Base-by-base conservation (phyloP, 306 rosid species). In the Vigna unguiculata region DNA sequence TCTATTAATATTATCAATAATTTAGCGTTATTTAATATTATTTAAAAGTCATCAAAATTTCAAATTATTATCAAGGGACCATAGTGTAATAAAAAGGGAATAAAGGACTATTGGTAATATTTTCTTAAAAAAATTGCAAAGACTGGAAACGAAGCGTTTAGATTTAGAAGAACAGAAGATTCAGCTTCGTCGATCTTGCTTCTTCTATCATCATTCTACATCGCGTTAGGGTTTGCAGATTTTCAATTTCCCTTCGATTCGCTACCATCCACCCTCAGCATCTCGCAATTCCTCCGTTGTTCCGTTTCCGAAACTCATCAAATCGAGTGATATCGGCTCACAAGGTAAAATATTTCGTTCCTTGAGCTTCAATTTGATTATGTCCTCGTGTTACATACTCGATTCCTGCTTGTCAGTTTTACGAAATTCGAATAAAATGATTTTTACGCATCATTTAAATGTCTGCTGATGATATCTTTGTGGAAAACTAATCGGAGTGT, bases 91-190 rank as follows among this genome's bases (percentile, higher is more conserved):
- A 30, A 41, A 6, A 14, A 59, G 30, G 41, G 41, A 59, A 59
- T 59, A 59, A 59, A 60, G 21, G 43, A 62, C 9, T 36, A n/a
- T 59, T 62, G 16, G 15, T 24, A 58, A 5, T 36, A 19, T 52
- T 52, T 63, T 63, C 0, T 4, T 30, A 2, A 32, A n/a, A 24
- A 24, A 41, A 19, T 65, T 76, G 74, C 78, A 63, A 76, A 47
- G 16, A 71, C 81, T 51, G 81, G 77, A 81, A 81, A 75, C 84
- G 77, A 69, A 69, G 78, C 82, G 78, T 82, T 82, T 76, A 62
- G 78, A 9, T 40, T 76, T 76, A 61, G 69, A 73, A 73, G 63
- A 77, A 38, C 62, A 82, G 11, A 62, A n/a, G 67, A 48, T 41
- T 32, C 53, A 77, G 34, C 59, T 71, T 72, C 79, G 75, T 82